These are phyloP conservation scores for Periconia sp. DNA, from an alignment of 2,329 filamentous ascomycete genomes.

Conservation along the genomic window DNA sequence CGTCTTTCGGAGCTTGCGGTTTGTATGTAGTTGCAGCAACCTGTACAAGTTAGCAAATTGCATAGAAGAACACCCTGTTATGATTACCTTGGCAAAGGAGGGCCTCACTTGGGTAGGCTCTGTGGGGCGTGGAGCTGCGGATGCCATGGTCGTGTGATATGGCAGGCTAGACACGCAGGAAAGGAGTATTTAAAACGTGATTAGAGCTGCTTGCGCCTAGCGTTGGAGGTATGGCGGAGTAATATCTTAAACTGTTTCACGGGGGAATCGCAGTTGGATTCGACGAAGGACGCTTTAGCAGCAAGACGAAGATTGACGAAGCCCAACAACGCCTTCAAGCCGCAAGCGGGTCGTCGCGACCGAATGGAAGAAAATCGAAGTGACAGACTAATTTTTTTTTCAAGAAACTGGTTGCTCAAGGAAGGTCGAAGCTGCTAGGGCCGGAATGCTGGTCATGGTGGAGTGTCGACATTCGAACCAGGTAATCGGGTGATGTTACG, in stretches of 20 bases:
- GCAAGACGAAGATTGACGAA: constrained; percentile 18
- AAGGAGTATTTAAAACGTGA: neutral
- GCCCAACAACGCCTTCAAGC: constrained; percentile 25
- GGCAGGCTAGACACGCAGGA: constrained; percentile 2
- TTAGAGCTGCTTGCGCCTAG: neutral
- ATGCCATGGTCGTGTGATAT: constrained; percentile 29
- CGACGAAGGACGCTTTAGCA: neutral
- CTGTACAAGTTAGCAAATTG: constrained; percentile 26
- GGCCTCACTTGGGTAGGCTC: constrained; percentile 52
- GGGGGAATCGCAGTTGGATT: neutral
- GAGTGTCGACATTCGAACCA: constrained; percentile 48
- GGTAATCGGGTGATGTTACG: constrained; percentile 10
- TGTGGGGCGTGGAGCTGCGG: constrained; percentile 28
- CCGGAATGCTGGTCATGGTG: constrained; percentile 54
- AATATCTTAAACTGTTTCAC: neutral
- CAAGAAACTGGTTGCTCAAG: constrained; percentile 55
- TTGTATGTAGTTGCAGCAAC: constrained; percentile 46
- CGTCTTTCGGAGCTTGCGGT: constrained; percentile 29
- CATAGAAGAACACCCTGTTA: neutral
- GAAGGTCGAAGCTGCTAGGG: constrained; percentile 51
- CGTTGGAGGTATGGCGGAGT: neutral
- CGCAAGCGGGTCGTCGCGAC: constrained; percentile 23
- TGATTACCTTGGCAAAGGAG: constrained; percentile 75
- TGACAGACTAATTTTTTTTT: constrained; percentile 27
- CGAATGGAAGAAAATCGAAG: constrained; percentile 35